Percentiles rank a stretch among this genome's conserved stretches.
phyloP scores from a whole-genome alignment of 2,329 filamentous ascomycete species.

The Colletotrichum melonis region DNA sequence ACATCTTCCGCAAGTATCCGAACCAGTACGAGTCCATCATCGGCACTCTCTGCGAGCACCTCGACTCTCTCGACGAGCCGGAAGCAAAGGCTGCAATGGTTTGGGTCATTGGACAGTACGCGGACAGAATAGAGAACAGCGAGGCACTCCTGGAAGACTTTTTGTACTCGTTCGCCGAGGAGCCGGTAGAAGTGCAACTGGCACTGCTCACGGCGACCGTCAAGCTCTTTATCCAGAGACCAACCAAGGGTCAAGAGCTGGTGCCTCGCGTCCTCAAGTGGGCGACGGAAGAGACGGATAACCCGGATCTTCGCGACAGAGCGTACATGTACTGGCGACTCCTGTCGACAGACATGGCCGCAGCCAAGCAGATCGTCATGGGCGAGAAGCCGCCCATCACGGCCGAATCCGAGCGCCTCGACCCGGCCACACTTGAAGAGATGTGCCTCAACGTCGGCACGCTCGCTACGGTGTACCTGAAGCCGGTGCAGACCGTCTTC shows the following conservation, averaged over 20 bases:
- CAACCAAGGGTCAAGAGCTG: conserved; percentile 91
- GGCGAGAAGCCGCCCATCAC: conserved; percentile 97
- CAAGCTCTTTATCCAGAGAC: conserved; percentile 96
- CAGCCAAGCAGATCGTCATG: conserved; percentile 92
- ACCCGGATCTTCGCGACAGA: conserved; percentile 93
- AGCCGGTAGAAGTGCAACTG: conserved; percentile 94
- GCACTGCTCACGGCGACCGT: conserved; percentile 95
- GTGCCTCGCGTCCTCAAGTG: conserved; percentile 97
- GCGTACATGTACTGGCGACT: conserved; percentile 99
- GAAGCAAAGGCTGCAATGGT: conserved; percentile 99
- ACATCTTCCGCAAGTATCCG: conserved; percentile 99
- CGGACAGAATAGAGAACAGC: conserved; percentile 96
- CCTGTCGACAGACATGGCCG: conserved; percentile 88
- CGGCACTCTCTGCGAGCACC: conserved; percentile 91
- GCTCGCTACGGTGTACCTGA: conserved; percentile 95
- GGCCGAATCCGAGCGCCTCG: conserved; percentile 93
- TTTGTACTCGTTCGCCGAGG: conserved; percentile 91
- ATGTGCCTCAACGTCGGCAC: conserved; percentile 98
- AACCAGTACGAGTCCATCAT: conserved; percentile 99
- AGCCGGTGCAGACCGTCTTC: conserved; percentile 97
- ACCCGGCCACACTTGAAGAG: conserved; percentile 91
- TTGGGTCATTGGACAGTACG: conserved; percentile 99
- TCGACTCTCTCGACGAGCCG: conserved; percentile 95
- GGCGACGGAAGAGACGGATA: conserved; percentile 99
- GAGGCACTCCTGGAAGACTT: conserved; percentile 96